Base-by-base conservation (phyloP, 169 alveolate species). In the Cryptosporidium xiaoi region DNA sequence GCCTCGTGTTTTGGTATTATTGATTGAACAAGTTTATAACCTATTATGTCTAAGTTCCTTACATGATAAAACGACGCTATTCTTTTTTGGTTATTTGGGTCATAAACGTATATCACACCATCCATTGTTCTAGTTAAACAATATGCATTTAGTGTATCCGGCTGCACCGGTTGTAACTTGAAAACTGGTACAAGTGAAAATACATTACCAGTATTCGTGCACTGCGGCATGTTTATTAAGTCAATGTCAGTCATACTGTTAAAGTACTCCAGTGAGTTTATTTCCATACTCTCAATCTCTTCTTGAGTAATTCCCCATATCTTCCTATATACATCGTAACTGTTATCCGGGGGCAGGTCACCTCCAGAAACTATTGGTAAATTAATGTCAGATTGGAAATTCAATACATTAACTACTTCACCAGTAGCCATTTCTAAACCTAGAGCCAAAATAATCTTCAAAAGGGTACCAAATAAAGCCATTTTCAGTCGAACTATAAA, bases 11-110 rank as follows among this genome's bases (percentile, higher is more conserved):
- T 40, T 46, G 87, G 87, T 3, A 16, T 77, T 36, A 77, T 40
- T 60, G 87, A 77, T 50, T 77, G 87, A 58, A 77, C 87, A 12
- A 77, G 44, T 56, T 77, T 77, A 29, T 77, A 77, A 36, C 87
- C 87, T 36, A 77, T 50, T 33, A 77, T 77, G 56, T 77, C 87
- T 36, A 50, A 27, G 15, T 77, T 77, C 44, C 87, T 77, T 58
- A 77, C 87, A 60, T 77, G 87, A 56, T 60, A 77, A 24, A 77
- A 56, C 10, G 87, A 77, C 6, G 87, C 87, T 16, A 77, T 60
- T 60, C 71, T 77, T 40, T 18, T n/a, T 51, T 77, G 87, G 3
- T 33, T n/a, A 7, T 31, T 36, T 40, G 29, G 71, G 0, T 77
- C 87, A 77, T 77, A 77, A n/a, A 60, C 27, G 64, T 77, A 77